phyloP scores from a whole-genome alignment of 257 asterid species.

The Orobanche coerulescens region DNA sequence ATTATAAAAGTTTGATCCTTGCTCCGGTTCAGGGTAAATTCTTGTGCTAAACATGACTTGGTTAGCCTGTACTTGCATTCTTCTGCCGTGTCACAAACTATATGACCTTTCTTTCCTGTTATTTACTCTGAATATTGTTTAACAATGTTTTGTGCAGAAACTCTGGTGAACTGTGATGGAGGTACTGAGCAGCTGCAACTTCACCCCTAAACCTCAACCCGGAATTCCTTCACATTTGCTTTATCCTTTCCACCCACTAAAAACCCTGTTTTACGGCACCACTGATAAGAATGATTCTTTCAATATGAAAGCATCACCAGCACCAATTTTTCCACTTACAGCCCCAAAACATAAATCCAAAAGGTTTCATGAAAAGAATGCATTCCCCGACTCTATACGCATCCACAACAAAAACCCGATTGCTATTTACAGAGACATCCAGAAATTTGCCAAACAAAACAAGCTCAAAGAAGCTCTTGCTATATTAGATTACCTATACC shows the following conservation, averaged over 20 bases:
- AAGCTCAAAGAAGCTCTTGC: slow-evolving; percentile 76
- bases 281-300: slow-evolving; percentile 7
- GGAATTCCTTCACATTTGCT: slow-evolving; percentile 16
- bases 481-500: slow-evolving; percentile 66
- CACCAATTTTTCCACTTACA: slow-evolving; percentile 19
- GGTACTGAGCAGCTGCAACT: slow-evolving; percentile 30
- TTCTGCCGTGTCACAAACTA: neutral
- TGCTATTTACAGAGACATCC: slow-evolving; percentile 64
- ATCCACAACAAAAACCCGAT: slow-evolving; percentile 65
- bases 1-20: neutral
- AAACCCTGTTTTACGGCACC: neutral
- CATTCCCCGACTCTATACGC: slow-evolving; percentile 45
- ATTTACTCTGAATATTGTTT: neutral
- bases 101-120: neutral
- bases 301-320: slow-evolving; percentile 30
- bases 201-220: slow-evolving; percentile 26
- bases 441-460: slow-evolving; percentile 46
- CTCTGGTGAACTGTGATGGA: slow-evolving; percentile 33
- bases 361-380: slow-evolving; percentile 32
- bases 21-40: neutral
- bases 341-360: slow-evolving; percentile 13
- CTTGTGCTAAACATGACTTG: neutral
- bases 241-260: slow-evolving; percentile 25
- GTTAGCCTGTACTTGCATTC: neutral
- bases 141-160: slow-evolving; percentile 22